These are phyloP conservation scores for Xylaria telfairii DNA, from an alignment of 495 filamentous ascomycete genomes.

Conservation along the genomic window DNA sequence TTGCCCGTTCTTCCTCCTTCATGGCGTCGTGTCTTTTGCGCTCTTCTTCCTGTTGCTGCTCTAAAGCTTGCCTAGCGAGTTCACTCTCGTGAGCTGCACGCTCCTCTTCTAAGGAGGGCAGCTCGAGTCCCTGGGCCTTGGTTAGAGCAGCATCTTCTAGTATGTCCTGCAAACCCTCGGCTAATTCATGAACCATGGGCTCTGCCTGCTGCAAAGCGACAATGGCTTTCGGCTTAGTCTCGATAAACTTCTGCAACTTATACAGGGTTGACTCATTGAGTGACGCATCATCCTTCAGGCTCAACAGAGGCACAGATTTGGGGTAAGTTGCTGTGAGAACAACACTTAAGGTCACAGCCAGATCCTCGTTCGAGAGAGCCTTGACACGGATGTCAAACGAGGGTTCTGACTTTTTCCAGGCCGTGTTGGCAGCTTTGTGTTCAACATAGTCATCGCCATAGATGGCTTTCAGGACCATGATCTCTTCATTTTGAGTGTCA, in stretches of 20 bases:
- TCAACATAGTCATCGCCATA: conserved; percentile 90
- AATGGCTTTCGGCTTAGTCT: conserved; percentile 71
- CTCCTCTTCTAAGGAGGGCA: conserved; percentile 91
- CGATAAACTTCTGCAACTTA: conserved; percentile 72
- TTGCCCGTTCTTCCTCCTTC: conserved; percentile 75
- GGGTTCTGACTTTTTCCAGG: conserved; percentile 91
- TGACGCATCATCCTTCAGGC: conserved; percentile 65
- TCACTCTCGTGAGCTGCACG: conserved; percentile 68
- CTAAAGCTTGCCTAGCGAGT: conserved; percentile 55
- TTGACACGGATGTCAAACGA: conserved; percentile 80
- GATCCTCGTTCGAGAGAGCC: conserved; percentile 70
- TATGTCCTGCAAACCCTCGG: conserved; percentile 81
- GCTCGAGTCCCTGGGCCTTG: conserved; percentile 69
- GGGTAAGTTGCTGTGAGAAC: conserved; percentile 91
- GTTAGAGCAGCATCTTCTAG: conserved; percentile 84
- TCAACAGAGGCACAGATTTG: conserved; percentile 78
- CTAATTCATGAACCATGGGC: conserved; percentile 91
- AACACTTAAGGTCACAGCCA: conserved; percentile 67
- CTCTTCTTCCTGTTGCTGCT: conserved; percentile 55
- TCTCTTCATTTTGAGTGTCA: conserved; percentile 84
- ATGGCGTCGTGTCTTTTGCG: conserved; percentile 61
- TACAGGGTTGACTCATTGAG: conserved; percentile 68
- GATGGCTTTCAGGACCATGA: conserved; percentile 85
- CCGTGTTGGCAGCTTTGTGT: conserved; percentile 70
- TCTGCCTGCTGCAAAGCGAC: conserved; percentile 63